A percentile compares a stretch with the other conserved stretches of the same genome.
These are phyloP conservation scores for Mycena olivaceomarginata DNA, from an alignment of 768 basidiomycete genomes.

Conservation along the genomic window DNA sequence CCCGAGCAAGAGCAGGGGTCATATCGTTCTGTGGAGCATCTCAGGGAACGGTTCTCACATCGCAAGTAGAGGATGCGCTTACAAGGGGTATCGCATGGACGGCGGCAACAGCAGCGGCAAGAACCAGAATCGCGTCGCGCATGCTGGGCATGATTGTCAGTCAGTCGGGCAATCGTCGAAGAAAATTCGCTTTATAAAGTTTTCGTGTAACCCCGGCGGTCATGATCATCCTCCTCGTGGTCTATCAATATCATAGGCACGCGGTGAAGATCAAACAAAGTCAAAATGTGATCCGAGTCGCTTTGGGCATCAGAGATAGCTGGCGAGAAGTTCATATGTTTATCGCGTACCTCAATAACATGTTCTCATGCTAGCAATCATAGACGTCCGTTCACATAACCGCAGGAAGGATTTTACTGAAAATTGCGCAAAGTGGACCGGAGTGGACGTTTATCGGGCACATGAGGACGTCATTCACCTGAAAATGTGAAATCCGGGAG, in stretches of 20 bases:
- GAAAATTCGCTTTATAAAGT: background rate
- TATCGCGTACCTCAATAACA: background rate
- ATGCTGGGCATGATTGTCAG: slow-evolving; percentile 19
- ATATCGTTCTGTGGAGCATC: slow-evolving; percentile 27
- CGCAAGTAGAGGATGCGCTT: background rate
- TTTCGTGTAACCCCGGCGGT: slow-evolving; percentile 12
- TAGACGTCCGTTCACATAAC: background rate
- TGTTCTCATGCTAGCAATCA: background rate
- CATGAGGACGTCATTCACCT: background rate
- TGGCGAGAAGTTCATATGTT: background rate
- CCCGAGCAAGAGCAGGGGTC: background rate
- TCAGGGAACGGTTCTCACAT: background rate
- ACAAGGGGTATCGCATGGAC: slow-evolving; percentile 28
- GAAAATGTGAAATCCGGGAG: background rate
- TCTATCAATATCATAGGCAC: slow-evolving; percentile 5
- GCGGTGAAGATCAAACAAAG: slow-evolving; percentile 11
- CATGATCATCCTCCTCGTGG: slow-evolving; percentile 11
- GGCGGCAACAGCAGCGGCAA: slow-evolving; percentile 26
- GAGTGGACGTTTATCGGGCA: background rate
- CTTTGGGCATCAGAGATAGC: slow-evolving; percentile 19
- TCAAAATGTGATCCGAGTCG: slow-evolving; percentile 23
- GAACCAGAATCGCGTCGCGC: slow-evolving; percentile 25
- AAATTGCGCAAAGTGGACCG: background rate
- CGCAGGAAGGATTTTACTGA: background rate
- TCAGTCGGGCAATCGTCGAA: slow-evolving; percentile 5